Evolutionary conservation across 2,329 filamentous ascomycete species (phyloP).

Genomic region (Chaetomium sp.): DNA sequence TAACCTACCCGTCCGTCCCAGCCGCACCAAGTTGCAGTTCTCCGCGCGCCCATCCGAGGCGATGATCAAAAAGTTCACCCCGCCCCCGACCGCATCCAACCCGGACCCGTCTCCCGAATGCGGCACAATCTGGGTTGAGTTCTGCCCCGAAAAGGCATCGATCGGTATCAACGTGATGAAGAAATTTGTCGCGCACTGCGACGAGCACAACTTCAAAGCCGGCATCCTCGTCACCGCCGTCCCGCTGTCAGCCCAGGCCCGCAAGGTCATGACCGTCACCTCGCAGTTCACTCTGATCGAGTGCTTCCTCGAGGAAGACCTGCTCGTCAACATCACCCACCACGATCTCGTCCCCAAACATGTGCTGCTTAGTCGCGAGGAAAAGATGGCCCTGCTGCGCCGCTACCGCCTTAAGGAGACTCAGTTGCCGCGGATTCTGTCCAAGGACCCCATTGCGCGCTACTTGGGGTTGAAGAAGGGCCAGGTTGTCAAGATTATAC

Average conservation of each 20-base stretch:
- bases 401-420: conserved; percentile 96
- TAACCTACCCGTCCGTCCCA: conserved; percentile 32
- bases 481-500: conserved; percentile 97
- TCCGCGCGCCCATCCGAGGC: conserved; percentile 74
- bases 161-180: conserved; percentile 92
- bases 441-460: conserved; percentile 84
- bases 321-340: conserved; percentile 96
- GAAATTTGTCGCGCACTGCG: conserved; percentile 76
- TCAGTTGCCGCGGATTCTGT: conserved; percentile 85
- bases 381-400: conserved; percentile 79
- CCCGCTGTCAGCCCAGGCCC: conserved; percentile 75
- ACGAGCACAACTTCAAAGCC: conserved; percentile 73
- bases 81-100: conserved; percentile 60
- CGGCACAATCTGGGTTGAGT: conserved; percentile 90
- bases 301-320: conserved; percentile 90
- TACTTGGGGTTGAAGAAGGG: conserved; percentile 87
- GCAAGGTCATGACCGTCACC: conserved; percentile 76
- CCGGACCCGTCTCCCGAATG: conserved; percentile 67
- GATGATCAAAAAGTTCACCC: conserved; percentile 81
- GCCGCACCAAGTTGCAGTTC: conserved; percentile 79
- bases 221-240: conserved; percentile 86
- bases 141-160: conserved; percentile 61
- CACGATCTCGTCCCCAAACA: conserved; percentile 96
- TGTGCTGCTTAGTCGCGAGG: conserved; percentile 79
- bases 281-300: conserved; percentile 76